Conservation (phyloP, 2,329 filamentous ascomycete species). For the Arthrobotrys conoides region DNA sequence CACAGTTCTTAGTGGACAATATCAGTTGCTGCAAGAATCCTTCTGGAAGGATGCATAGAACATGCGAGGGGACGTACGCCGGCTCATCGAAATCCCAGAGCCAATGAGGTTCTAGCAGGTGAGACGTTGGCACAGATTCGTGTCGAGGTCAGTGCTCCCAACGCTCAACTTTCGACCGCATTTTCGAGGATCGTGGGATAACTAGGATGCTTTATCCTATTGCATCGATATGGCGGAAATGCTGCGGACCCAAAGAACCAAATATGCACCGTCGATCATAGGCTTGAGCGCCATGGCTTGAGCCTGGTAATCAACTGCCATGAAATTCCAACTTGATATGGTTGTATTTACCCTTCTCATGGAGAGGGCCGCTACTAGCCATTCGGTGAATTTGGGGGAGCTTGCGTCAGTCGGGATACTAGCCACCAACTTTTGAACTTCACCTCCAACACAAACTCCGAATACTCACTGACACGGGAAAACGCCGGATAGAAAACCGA, state of each 20-base stretch:
- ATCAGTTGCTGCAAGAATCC: slow-evolving; percentile 47
- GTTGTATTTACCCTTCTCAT: slow-evolving; percentile 42
- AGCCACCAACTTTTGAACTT: slow-evolving; percentile 47
- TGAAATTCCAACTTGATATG: slow-evolving; percentile 6
- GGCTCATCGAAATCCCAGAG: neutral
- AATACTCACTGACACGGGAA: slow-evolving; percentile 25
- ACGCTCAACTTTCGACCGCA: slow-evolving; percentile 23
- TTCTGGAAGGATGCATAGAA: slow-evolving; percentile 61
- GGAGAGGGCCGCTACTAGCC: neutral
- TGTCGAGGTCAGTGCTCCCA: slow-evolving; percentile 46
- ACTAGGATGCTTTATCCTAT: slow-evolving; percentile 59
- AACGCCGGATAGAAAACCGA: slow-evolving; percentile 58
- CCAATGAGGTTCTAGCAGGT: slow-evolving; percentile 31
- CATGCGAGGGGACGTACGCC: slow-evolving; percentile 22
- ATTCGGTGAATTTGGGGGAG: slow-evolving; percentile 24
- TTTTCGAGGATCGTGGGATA: slow-evolving; percentile 14
- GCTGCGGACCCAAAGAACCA: slow-evolving; percentile 36
- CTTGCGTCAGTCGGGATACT: slow-evolving; percentile 41
- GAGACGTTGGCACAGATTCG: slow-evolving; percentile 15
- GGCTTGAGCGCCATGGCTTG: slow-evolving; percentile 49
- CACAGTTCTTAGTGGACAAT: slow-evolving; percentile 28
- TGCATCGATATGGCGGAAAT: slow-evolving; percentile 61
- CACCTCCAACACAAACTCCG: slow-evolving; percentile 33
- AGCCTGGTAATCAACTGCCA: slow-evolving; percentile 29
- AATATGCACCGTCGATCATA: slow-evolving; percentile 60